Percentiles rank a stretch among this genome's conserved stretches.
Conservation (phyloP, 768 basidiomycete species). For the Mycena leptocephala region DNA sequence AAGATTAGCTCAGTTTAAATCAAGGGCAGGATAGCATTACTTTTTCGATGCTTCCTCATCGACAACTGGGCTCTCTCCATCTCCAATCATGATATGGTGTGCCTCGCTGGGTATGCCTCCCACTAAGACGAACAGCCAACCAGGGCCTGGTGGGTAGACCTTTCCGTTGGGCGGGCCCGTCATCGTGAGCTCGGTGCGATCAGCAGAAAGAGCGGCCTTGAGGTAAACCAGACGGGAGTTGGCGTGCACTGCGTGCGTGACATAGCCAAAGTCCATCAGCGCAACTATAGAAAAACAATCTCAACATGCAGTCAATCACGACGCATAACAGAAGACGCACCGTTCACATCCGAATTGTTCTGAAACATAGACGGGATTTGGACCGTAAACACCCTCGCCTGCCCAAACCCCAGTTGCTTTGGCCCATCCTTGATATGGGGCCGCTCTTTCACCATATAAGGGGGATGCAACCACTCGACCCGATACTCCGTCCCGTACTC, state of each 20-base stretch:
- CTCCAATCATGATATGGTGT: conserved; percentile 77
- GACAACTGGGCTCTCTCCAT: conserved; percentile 73
- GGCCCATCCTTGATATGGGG: conserved; percentile 63
- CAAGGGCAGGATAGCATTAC: conserved; percentile 57
- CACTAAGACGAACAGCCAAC: conserved; percentile 79
- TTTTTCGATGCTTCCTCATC: conserved; percentile 71
- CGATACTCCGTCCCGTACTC: conserved; percentile 91
- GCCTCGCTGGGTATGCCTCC: conserved; percentile 79
- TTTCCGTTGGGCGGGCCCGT: conserved; percentile 74
- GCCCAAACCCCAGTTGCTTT: conserved; percentile 60
- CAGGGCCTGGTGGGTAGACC: conserved; percentile 88
- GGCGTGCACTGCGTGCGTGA: conserved; percentile 84
- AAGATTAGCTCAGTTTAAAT: background rate
- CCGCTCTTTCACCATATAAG: conserved; percentile 79
- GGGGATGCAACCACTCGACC: conserved; percentile 89
- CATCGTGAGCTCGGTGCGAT: conserved; percentile 66
- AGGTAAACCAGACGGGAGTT: conserved; percentile 87
- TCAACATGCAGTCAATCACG: background rate
- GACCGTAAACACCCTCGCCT: conserved; percentile 64
- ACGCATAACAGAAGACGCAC: conserved; percentile 50
- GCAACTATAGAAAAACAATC: conserved; percentile 60
- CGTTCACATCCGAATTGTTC: conserved; percentile 61
- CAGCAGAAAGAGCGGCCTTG: conserved; percentile 54
- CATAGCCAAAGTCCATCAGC: conserved; percentile 87
- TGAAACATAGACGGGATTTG: conserved; percentile 51